Evolutionary conservation across 2,329 filamentous ascomycete species (phyloP), one percentile per base, ranked within the genome.

Genomic region (Bipolaris gigantea): DNA sequence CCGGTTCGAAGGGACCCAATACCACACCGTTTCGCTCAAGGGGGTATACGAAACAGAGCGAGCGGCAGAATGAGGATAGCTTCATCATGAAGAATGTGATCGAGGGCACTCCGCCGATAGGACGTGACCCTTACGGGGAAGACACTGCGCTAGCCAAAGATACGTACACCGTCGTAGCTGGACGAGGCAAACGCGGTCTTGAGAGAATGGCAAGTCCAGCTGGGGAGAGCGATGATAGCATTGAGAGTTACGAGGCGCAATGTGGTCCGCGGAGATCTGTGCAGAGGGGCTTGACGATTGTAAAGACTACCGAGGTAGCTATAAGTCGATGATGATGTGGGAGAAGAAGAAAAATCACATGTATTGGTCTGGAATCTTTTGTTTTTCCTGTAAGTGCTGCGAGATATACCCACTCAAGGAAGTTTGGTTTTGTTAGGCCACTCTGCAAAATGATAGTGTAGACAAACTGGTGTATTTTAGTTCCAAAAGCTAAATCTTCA

Each of bases 231-330:
- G 52, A 54, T 9, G 47, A 50, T 11, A 54, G 47, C 27, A 46
- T 54, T 18, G 16, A 50, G 27, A 44, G 43, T 18, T 48, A 50
- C n/a, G 47, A 46, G 16, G 52, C 25, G 6, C 43, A 2, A 1
- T 40, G 43, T 19, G 60, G 60, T 16, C 54, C 63, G 15, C 36
- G 48, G 45, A 39, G 42, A n/a, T 52, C 56, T 18, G n/a, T 50
- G 19, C 39, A 51, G 42, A 53, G 48, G 40, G 53, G 51, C 4
- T 52, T 54, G 46, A 50, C 45, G 8, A 66, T 66, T 45, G 44
- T 65, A 30, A 56, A 51, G 48, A 66, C 62, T 4, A 64, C 61
- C 18, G 62, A 63, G 40, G 62, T 66, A 2, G 55, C 50, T 49
- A 48, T 65, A 23, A 48, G 51, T 13, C 45, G 56, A n/a, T 51